These are phyloP conservation scores for Ambrosia hybrid DNA, from an alignment of 140 eudicot genomes.

Conservation along the genomic window DNA sequence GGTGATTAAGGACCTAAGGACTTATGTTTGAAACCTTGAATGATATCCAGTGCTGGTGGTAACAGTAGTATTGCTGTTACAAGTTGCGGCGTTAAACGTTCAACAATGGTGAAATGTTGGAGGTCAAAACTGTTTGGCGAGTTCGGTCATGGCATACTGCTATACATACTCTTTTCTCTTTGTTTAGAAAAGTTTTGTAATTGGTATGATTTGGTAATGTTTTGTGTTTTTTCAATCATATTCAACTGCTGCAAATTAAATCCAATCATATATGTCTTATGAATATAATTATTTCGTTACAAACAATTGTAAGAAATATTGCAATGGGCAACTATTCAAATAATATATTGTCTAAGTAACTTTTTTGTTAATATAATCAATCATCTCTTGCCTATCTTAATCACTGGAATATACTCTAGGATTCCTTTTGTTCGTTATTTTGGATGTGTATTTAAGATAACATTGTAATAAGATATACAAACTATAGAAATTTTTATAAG, in stretches of 20 bases:
- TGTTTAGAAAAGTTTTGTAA: background rate
- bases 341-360: background rate
- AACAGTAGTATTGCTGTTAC: too few species aligned
- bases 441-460: background rate
- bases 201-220: background rate
- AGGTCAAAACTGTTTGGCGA: too few species aligned
- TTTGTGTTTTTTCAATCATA: background rate
- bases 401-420: background rate
- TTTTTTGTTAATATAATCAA: background rate
- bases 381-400: background rate
- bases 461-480: too few species aligned
- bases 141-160: background rate
- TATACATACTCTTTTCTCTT: background rate
- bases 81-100: background rate
- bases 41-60: background rate
- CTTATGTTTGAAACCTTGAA: background rate
- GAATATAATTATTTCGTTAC: slow-evolving; percentile 12
- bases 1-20: background rate
- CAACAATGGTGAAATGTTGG: background rate
- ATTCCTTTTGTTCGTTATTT: background rate
- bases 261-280: too few species aligned
- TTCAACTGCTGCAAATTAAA: background rate
- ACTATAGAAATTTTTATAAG: too few species aligned
- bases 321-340: background rate
- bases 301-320: slow-evolving; percentile 1